These are phyloP conservation scores for Candida succiphila DNA, from an alignment of 805 yeast species.

Conservation along the genomic window DNA sequence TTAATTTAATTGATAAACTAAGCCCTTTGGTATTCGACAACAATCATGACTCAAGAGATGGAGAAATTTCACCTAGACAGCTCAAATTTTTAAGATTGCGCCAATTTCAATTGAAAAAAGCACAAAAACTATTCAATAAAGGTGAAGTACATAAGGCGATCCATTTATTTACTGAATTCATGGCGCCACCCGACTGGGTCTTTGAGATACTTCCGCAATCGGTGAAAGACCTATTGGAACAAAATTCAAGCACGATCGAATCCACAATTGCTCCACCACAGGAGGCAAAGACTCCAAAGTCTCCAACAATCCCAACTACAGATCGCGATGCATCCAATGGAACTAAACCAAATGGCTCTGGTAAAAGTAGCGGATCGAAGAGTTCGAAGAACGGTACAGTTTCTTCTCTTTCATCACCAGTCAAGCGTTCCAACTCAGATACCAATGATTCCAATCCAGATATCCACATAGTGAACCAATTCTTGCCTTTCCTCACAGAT, in stretches of 20 bases:
- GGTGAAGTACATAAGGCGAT: constrained; percentile 27
- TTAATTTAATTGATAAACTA: constrained; percentile 27
- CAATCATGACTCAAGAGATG: constrained; percentile 1
- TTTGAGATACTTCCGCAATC: constrained; percentile 33
- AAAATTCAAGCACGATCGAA: not conserved
- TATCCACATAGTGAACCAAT: constrained; percentile 21
- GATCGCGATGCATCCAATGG: not conserved
- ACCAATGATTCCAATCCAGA: not conserved
- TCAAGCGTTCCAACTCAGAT: not conserved
- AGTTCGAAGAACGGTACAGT: constrained; percentile 5
- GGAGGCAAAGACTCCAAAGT: not conserved
- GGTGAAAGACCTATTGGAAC: constrained; percentile 2
- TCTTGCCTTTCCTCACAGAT: constrained; percentile 41
- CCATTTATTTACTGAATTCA: constrained; percentile 35
- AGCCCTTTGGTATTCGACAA: constrained; percentile 14
- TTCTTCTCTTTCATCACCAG: constrained; percentile 1
- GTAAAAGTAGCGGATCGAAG: constrained; percentile 3
- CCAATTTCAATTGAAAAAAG: constrained; percentile 32
- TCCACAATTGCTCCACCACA: not conserved
- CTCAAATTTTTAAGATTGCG: constrained; percentile 26
- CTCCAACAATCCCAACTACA: not conserved
- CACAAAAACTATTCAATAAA: constrained; percentile 16
- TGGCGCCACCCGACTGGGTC: constrained; percentile 52
- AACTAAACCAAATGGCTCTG: not conserved
- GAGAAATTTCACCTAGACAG: constrained; percentile 15